Percentiles rank a stretch among this genome's conserved stretches.
Evolutionary conservation across 768 basidiomycete species (phyloP).

Genomic region (Porpolomopsis calyptriformis): DNA sequence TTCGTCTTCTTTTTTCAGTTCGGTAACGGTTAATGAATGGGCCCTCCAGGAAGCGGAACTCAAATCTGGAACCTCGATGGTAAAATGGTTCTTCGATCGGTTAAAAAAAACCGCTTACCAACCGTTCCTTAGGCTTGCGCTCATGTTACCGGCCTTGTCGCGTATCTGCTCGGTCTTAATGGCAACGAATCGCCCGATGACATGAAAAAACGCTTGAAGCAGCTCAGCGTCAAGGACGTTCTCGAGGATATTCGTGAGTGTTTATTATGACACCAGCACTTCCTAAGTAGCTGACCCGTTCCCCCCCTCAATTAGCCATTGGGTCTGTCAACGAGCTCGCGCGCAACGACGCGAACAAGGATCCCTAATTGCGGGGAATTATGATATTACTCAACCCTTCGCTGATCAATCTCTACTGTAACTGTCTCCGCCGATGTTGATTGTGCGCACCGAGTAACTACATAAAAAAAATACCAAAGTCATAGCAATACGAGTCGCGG

Average conservation of each 20-base stretch:
- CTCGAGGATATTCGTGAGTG: conserved; percentile 24
- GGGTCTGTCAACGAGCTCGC: conserved; percentile 21
- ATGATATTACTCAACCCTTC: too few relatives aligned
- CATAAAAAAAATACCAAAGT: too few relatives aligned
- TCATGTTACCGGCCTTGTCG: conserved; percentile 31
- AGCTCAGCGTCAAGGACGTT: conserved; percentile 18
- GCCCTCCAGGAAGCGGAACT: conserved; percentile 15
- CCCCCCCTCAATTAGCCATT: conserved; percentile 11
- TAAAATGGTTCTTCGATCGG: too few relatives aligned
- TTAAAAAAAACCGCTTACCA: neutral
- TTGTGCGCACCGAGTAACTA: too few relatives aligned
- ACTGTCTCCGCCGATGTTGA: too few relatives aligned
- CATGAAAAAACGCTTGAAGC: conserved; percentile 19
- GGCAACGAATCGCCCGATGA: conserved; percentile 23
- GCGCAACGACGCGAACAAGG: conserved; percentile 12
- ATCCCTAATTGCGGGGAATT: too few relatives aligned
- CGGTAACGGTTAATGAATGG: too few relatives aligned
- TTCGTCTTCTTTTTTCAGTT: too few relatives aligned
- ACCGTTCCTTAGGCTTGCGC: conserved; percentile 24
- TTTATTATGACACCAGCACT: neutral
- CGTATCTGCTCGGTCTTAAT: conserved; percentile 24
- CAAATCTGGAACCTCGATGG: conserved; percentile 23
- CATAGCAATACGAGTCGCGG: too few relatives aligned
- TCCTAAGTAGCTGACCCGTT: neutral
- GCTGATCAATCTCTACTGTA: too few relatives aligned